Evolutionary conservation across 1,284 basidiomycete species (phyloP).

Genomic region (Malassezia slooffiae): DNA sequence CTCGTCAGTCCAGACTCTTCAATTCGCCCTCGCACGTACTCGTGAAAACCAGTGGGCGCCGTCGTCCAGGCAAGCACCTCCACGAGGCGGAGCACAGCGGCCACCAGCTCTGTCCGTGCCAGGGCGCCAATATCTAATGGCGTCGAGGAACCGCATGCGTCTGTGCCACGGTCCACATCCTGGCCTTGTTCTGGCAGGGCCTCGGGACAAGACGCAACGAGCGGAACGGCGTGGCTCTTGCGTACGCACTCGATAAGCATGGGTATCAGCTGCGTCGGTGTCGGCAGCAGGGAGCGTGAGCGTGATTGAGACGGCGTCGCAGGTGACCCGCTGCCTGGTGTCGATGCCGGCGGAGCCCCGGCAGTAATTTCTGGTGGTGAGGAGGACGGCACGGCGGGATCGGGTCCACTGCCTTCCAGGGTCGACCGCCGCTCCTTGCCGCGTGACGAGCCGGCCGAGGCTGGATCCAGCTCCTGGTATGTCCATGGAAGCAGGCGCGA

Average conservation of each 20-base stretch:
- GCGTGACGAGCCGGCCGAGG: too few relatives aligned
- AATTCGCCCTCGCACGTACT: not conserved
- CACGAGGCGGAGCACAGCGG: not conserved
- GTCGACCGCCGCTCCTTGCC: too few relatives aligned
- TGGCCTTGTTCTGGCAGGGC: not conserved
- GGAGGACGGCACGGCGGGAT: too few relatives aligned
- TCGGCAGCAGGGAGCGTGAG: not conserved
- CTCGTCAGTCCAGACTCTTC: too few relatives aligned
- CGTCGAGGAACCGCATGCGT: not conserved
- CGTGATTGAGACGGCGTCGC: too few relatives aligned
- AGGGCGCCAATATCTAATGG: not conserved
- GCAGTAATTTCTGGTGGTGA: too few relatives aligned
- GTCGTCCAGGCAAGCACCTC: conserved; percentile 8
- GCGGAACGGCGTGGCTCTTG: conserved; percentile 12
- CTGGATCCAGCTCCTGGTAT: too few relatives aligned
- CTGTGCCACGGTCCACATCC: too few relatives aligned
- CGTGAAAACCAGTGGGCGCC: not conserved
- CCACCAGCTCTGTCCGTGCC: not conserved
- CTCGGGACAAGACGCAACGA: not conserved
- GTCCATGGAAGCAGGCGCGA: too few relatives aligned
- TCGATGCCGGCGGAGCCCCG: too few relatives aligned
- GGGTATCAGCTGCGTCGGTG: conserved; percentile 15
- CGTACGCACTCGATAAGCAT: conserved; percentile 20
- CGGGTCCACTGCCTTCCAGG: too few relatives aligned
- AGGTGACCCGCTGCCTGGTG: too few relatives aligned